Evolutionary conservation across 371 early-diverging fungal genomes (phyloP).

Genomic region (Zychaea mexicana): DNA sequence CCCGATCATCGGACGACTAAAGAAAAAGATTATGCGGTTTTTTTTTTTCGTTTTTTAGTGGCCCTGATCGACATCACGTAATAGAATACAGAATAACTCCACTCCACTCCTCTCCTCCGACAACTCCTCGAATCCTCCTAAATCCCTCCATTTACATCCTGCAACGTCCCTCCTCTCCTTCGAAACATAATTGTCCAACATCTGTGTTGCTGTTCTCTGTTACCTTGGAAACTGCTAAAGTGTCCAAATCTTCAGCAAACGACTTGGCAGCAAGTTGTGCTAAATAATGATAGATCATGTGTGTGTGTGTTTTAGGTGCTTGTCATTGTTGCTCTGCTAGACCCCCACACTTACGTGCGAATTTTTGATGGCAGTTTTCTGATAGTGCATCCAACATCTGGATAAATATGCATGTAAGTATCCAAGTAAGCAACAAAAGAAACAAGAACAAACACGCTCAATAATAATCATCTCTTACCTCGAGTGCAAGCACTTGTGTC

Average conservation of each 20-base stretch:
- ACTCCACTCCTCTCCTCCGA: no score
- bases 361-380: conserved; percentile 42
- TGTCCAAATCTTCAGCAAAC: conserved; percentile 42
- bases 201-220: not conserved
- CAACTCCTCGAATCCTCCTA: no score
- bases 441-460: not conserved
- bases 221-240: conserved; percentile 35
- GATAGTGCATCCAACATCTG: conserved; percentile 46
- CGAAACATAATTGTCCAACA: no score
- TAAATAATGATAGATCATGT: conserved; percentile 6
- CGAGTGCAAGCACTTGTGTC: conserved; percentile 38
- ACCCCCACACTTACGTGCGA: conserved; percentile 15
- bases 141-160: no score
- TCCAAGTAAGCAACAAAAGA: no score
- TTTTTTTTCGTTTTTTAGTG: no score
- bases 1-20: conserved; percentile 35
- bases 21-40: not conserved
- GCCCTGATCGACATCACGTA: no score
- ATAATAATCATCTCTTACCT: conserved; percentile 22
- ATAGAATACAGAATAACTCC: no score
- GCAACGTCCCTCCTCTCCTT: no score
- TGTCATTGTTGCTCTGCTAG: not conserved
- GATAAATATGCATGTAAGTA: not conserved
- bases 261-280: conserved; percentile 43
- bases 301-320: not conserved